Conservation (phyloP, 2,329 filamentous ascomycete species). For the Myotisia sp. region DNA sequence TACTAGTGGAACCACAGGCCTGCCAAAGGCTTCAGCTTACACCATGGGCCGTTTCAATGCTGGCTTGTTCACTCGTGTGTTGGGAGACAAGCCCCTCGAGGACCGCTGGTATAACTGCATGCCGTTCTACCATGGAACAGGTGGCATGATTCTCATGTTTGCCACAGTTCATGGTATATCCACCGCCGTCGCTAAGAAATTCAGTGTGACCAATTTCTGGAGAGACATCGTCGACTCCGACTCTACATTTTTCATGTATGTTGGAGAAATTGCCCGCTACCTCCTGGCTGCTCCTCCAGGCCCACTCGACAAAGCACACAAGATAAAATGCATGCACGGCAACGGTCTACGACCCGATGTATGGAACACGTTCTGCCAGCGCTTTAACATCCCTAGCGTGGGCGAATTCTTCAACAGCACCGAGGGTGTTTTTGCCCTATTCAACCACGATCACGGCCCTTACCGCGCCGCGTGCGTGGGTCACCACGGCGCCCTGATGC, state of each 20-base stretch:
- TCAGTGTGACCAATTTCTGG: slow-evolving; percentile 60
- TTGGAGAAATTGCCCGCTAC: slow-evolving; percentile 64
- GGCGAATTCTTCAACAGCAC: slow-evolving; percentile 67
- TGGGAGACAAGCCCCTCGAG: slow-evolving; percentile 17
- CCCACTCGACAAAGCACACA: slow-evolving; percentile 32
- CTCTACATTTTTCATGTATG: slow-evolving; percentile 60
- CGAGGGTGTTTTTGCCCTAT: slow-evolving; percentile 52
- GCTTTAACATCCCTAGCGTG: slow-evolving; percentile 37
- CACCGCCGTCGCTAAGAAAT: slow-evolving; percentile 33
- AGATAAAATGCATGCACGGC: slow-evolving; percentile 33
- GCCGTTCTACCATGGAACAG: slow-evolving; percentile 65
- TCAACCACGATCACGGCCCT: slow-evolving; percentile 47
- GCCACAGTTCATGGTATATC: slow-evolving; percentile 40
- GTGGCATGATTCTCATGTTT: slow-evolving; percentile 44
- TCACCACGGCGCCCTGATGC: slow-evolving; percentile 52
- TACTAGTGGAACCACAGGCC: slow-evolving; percentile 61
- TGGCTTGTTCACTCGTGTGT: slow-evolving; percentile 23
- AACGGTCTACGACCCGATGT: slow-evolving; percentile 48
- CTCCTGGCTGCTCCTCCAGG: slow-evolving; percentile 50
- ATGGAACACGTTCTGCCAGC: slow-evolving; percentile 44
- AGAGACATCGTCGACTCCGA: slow-evolving; percentile 51
- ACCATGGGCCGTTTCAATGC: slow-evolving; percentile 36
- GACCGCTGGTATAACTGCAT: slow-evolving; percentile 65
- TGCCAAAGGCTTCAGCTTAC: slow-evolving; percentile 57
- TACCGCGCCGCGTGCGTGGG: slow-evolving; percentile 53